Evolutionary conservation across 305 asterid genomes (phyloP).

Genomic region (Andrographis paniculata): DNA sequence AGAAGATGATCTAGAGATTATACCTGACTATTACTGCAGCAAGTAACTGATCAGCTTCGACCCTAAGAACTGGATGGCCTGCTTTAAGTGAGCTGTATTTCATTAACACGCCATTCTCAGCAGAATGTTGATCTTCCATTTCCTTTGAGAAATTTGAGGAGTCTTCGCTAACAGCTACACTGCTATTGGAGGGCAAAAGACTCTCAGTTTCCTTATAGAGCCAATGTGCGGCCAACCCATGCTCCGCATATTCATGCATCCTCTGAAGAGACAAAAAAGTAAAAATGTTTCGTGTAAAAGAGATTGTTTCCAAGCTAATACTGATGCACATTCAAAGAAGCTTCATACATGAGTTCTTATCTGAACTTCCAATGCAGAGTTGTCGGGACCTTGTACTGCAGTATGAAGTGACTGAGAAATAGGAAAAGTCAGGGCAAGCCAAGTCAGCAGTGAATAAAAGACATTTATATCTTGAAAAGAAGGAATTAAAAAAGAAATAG

Average conservation of each 20-base stretch:
- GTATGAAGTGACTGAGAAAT: constrained; percentile 82
- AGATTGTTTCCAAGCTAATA: neutral
- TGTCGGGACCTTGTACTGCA: constrained; percentile 92
- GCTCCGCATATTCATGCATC: constrained; percentile 97
- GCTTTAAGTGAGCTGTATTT: constrained; percentile 67
- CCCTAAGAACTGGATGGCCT: constrained; percentile 98
- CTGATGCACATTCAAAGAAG: constrained; percentile 10
- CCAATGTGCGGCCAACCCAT: constrained; percentile 99
- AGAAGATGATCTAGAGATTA: constrained; percentile 20
- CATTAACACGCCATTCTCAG: constrained; percentile 33
- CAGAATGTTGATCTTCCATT: constrained; percentile 47
- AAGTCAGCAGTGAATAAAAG: constrained; percentile 22
- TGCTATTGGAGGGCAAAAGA: constrained; percentile 44
- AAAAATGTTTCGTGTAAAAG: neutral
- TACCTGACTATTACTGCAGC: constrained; percentile 93
- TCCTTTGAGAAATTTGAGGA: constrained; percentile 47
- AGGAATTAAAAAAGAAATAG: neutral
- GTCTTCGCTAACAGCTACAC: constrained; percentile 36
- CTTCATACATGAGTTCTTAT: constrained; percentile 77
- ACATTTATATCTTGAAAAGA: neutral
- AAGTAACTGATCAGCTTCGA: constrained; percentile 89
- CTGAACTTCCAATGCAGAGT: constrained; percentile 88
- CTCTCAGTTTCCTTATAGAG: constrained; percentile 86
- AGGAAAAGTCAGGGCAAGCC: constrained; percentile 26
- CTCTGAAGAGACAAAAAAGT: constrained; percentile 34